Base-by-base conservation (phyloP, 2,329 filamentous ascomycete species). In the Fusarium sublunatum region DNA sequence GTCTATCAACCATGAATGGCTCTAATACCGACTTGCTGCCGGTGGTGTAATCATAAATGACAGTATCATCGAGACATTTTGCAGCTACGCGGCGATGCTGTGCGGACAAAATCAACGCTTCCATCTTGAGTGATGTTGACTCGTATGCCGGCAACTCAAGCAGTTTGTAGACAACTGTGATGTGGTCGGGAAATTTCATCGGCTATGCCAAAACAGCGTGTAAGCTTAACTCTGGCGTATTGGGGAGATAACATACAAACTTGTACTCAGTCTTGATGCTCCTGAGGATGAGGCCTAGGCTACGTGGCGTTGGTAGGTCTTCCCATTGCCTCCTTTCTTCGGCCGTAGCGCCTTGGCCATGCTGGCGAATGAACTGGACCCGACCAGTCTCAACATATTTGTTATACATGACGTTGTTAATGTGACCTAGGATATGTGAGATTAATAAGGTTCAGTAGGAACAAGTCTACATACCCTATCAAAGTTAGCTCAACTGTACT, bases 331-430 rank as follows among this genome's bases (percentile, higher is more conserved):
- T 25, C 24, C 25, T 44, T 7, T 66, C 15, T 19, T 66, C 28
- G 1, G 29, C 13, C 4, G 35, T 46, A 0, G 63, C 58, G 5
- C 57, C 58, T 12, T 44, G 34, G 3, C 46, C 42, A 2, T 66
- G 63, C 3, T 66, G 55, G 3, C 38, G 26, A 6, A 66, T 45
- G 6, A 55, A 66, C 4, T 58, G 49, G 0, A 64, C 63, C 2
- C 63, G 24, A 0, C 49, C 58, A 1, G 63, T 66, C 29, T 66
- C 63, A 15, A 63, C 49, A 19, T 66, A 66, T 15, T 46, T 42
- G 42, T 66, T 66, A n/a, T 66, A 66, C 40, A 60, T 66, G 2
- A 66, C 46, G 6, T 66, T 66, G 7, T 66, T 66, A 1, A 66
- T 54, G 7, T 66, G 63, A 7, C 58, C 58, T 66, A 2, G 22